Evolutionary conservation across 2,329 filamentous ascomycete genomes (phyloP), one percentile per base, ranked within the genome.

Genomic region (Daldinia sp.): DNA sequence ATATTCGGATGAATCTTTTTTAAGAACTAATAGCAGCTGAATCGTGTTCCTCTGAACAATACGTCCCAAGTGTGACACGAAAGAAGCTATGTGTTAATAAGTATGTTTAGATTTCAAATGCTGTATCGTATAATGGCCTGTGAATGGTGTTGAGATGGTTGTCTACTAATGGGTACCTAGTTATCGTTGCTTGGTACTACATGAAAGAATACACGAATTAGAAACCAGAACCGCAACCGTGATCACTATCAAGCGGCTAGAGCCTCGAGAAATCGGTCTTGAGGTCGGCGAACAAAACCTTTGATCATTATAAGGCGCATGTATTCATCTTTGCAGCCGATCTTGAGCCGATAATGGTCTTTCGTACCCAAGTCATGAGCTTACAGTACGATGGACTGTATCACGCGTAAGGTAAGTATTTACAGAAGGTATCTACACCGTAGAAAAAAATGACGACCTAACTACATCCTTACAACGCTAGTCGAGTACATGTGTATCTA

Each of bases 321-420:
- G 13, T 45, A 13, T 45, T 27, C 39, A 27, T 25, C 39, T 45
- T 45, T 45, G 23, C 11, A 45, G 13, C 11, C 13, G 21, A 23
- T 7, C 13, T 27, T 45, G 21, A 60, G 49, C 51, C 45, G 37
- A 41, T 19, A 56, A 56, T 51, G 45, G 32, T 34, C 27, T 49
- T 32, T 39, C 37, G 27, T 59, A 51, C 39, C 39, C 27, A 23
- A 11, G 10, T 13, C 3, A 13, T 9, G 34, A 58, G 35, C 17
- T 56, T 62, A 66, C 59, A 63, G 63, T 63, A 30, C 43, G 43
- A 39, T 11, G 48, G 25, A 66, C 63, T 66, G 59, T 66, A 25
- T 35, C 27, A 6, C 29, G 23, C 13, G 27, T 32, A 6, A 32
- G 6, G 11, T 32, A 32, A 11, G 29, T 48, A 30, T 19, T 19